These are phyloP conservation scores for Sclerotinia nivalis DNA, from an alignment of 2,329 filamentous ascomycete genomes.

Conservation along the genomic window DNA sequence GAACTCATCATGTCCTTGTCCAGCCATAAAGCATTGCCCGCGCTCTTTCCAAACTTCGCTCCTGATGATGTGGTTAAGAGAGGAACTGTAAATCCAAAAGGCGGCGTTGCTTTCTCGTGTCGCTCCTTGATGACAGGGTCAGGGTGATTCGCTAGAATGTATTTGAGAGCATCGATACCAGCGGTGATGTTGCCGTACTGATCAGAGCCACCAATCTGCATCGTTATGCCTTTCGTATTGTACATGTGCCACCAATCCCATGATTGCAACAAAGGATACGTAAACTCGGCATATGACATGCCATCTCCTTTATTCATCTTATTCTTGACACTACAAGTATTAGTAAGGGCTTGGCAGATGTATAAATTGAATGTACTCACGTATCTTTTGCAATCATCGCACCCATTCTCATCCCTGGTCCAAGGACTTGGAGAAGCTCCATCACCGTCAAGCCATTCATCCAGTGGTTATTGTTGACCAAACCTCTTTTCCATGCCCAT, in stretches of 20 bases:
- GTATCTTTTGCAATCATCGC: constrained; percentile 87
- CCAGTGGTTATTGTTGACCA: constrained; percentile 86
- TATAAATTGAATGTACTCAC: constrained; percentile 52
- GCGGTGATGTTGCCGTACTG: constrained; percentile 96
- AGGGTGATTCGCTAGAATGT: constrained; percentile 62
- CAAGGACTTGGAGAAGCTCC: constrained; percentile 74
- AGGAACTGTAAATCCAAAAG: constrained; percentile 87
- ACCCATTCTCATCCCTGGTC: constrained; percentile 73
- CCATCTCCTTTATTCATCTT: constrained; percentile 84
- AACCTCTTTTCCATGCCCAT: constrained; percentile 64
- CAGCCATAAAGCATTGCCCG: constrained; percentile 92
- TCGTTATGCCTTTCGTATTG: constrained; percentile 63
- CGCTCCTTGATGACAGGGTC: constrained; percentile 48
- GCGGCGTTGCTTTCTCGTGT: constrained; percentile 47
- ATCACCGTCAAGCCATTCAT: constrained; percentile 69
- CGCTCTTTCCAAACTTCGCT: constrained; percentile 91
- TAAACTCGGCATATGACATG: constrained; percentile 92
- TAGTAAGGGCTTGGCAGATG: constrained; percentile 21
- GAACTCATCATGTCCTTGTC: constrained; percentile 76
- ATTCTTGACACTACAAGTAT: constrained; percentile 62
- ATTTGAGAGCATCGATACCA: constrained; percentile 81
- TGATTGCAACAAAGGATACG: constrained; percentile 88
- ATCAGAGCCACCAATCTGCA: constrained; percentile 93
- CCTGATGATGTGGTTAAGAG: constrained; percentile 83
- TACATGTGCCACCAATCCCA: constrained; percentile 97